These are phyloP conservation scores for Anthracocystis setariae DNA, from an alignment of 1,284 basidiomycete species.

Conservation along the genomic window DNA sequence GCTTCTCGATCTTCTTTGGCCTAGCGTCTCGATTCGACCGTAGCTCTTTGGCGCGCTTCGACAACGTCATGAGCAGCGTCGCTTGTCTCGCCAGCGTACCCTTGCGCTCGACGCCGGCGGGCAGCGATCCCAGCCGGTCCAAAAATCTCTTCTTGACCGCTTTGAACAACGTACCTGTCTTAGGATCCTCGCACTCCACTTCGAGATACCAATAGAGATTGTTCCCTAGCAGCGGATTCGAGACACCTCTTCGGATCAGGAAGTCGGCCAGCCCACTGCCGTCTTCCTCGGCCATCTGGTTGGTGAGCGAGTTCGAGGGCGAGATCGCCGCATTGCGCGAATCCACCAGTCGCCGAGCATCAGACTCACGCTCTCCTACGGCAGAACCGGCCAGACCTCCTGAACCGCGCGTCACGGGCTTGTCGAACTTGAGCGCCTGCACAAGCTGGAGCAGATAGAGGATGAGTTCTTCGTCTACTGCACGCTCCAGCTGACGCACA, in stretches of 20 bases:
- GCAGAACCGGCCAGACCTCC: constrained; percentile 21
- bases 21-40: constrained; percentile 89
- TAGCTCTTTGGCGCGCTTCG: constrained; percentile 84
- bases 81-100: constrained; percentile 71
- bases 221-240: constrained; percentile 86
- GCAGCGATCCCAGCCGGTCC: constrained; percentile 70
- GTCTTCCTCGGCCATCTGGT: constrained; percentile 12
- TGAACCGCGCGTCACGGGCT: constrained; percentile 17
- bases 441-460: constrained; percentile 95
- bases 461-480: constrained; percentile 95
- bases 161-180: constrained; percentile 88
- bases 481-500: constrained; percentile 85
- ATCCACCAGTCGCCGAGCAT: constrained; percentile 7
- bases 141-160: constrained; percentile 88
- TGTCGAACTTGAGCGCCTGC: constrained; percentile 83
- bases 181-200: constrained; percentile 82
- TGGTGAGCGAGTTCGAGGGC: constrained; percentile 19
- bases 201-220: constrained; percentile 96
- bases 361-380: constrained; percentile 19
- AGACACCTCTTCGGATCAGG: constrained; percentile 83
- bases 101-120: constrained; percentile 12
- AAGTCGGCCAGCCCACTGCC: constrained; percentile 70
- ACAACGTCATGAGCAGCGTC: constrained; percentile 81
- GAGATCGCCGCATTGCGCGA: constrained; percentile 21
- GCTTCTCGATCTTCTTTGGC: constrained; percentile 95